Evolutionary conservation across 345 rosid genomes (phyloP), one percentile per base, ranked within the genome.

Genomic region (Corchorus capsularis): DNA sequence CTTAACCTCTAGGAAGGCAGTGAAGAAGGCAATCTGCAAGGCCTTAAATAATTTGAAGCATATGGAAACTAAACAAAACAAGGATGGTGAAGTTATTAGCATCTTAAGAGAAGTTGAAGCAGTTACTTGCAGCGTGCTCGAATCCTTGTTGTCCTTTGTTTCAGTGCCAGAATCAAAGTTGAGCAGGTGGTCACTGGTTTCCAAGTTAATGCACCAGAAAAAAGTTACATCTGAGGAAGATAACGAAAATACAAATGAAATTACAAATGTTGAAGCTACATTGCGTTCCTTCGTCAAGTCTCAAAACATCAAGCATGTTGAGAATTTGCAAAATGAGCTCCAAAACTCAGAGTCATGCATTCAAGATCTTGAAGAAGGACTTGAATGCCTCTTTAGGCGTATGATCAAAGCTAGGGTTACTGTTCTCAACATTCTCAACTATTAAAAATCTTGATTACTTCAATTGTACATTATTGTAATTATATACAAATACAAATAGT

Each of bases 21-120:
- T 79, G 45, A 87, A 83, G 75, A 88, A 78, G 75, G 78, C 86
- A 71, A 73, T 87, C 73, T 79, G 75, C 8, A 86, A 83, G 77
- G 81, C 80, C 60, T 19, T 80, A 54, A 82, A 64, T 73, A 73
- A 10, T 54, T 75, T 83, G 69, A 76, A 83, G 71, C 69, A 27
- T 19, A 8, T 71, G 63, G 54, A 77, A 61, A 27, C 27, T 27
- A 27, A 78, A 64, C 63, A 82, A 74, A 60, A 7, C 15, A 72
- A 52, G n/a, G 67, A 39, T 9, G 56, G 67, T 9, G 77, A 80
- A 55, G 67, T 80, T 17, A 45, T n/a, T 16, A 17, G 32, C 32
- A 41, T 66, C 32, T 80, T 87, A 50, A 75, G 77, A 57, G 87
- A 80, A 35, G 85, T 72, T 1, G 83, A 82, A 74, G 77, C 71